Evolutionary conservation across 495 filamentous ascomycete genomes (phyloP), one percentile per base, ranked within the genome.

Genomic region (Pyrenopolyporus hunteri): DNA sequence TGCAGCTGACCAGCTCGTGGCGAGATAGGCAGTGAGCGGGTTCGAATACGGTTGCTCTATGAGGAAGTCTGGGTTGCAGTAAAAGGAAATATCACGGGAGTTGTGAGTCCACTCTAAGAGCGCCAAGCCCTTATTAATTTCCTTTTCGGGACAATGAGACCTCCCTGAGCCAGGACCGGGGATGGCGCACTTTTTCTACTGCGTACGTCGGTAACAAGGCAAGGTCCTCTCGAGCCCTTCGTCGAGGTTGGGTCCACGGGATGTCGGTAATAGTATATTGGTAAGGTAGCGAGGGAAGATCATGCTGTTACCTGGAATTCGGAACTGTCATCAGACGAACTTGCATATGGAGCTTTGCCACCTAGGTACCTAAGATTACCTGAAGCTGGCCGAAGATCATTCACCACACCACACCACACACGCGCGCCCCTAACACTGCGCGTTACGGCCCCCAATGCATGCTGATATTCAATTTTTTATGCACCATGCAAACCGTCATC

Each of bases 251-350:
- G 50, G 42, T 60, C 53, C 33, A 52, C 42, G 26, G 20, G 47
- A 52, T 57, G 35, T 44, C 61, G 51, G 31, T 48, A 62, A 44
- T 22, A 54, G 48, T 22, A 11, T 42, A 42, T 23, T n/a, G 54
- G 55, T 45, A 58, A 52, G 55, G 56, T 33, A 55, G 17, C 35
- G 46, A 44, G 8, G 33, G 62, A 49, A 60, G 63, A 53, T 57
- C 63, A 61, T 36, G 45, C 63, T 53, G 57, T 61, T 66, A 60
- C 63, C 63, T 61, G 63, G 63, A 49, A 61, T 60, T 39, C 63
- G 63, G 63, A 66, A 66, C 52, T 66, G 57, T 59, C 57, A 61
- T 57, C 57, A 57, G 57, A 57, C 57, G 63, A 60, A 61, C 63
- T 48, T 66, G 63, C 63, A 66, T 61, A 60, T 39, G 43, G 36